phyloP scores from a whole-genome alignment of 306 rosid species.

The Pterocarpus macrocarpus region DNA sequence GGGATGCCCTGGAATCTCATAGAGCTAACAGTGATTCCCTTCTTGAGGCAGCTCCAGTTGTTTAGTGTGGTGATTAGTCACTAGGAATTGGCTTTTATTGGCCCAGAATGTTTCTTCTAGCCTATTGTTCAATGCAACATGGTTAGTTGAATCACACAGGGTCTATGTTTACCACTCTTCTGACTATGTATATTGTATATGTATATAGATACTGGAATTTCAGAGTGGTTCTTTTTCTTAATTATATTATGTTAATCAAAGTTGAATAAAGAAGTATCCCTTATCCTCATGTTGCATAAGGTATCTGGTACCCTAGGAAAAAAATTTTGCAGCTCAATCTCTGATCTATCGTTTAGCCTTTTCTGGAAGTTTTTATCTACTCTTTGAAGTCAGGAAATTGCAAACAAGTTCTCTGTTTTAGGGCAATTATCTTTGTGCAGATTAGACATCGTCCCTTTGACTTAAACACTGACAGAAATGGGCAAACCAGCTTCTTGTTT shows the following conservation, averaged over 20 bases:
- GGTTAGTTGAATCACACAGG: neutral
- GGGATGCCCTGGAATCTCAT: slow-evolving; percentile 58
- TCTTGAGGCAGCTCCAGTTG: slow-evolving; percentile 52
- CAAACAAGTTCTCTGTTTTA: no score
- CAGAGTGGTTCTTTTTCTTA: neutral
- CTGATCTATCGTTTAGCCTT: no score
- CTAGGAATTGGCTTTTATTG: slow-evolving; percentile 27
- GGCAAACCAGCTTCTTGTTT: no score
- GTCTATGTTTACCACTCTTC: neutral
- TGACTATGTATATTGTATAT: neutral
- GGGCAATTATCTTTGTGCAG: no score
- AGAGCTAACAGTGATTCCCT: slow-evolving; percentile 40
- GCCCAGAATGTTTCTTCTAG: neutral
- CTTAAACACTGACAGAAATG: no score
- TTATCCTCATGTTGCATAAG: neutral
- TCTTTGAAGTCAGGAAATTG: no score
- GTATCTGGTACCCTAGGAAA: no score
- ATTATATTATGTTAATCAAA: neutral
- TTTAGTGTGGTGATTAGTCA: slow-evolving; percentile 43
- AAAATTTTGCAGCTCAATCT: no score
- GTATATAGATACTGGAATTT: neutral
- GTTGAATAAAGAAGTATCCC: neutral
- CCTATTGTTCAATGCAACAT: slow-evolving; percentile 13
- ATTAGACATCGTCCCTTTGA: no score
- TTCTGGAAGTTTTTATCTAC: no score